phyloP scores from a whole-genome alignment of 1,139 yeast species.

The Citeromyces hawaiiensis region DNA sequence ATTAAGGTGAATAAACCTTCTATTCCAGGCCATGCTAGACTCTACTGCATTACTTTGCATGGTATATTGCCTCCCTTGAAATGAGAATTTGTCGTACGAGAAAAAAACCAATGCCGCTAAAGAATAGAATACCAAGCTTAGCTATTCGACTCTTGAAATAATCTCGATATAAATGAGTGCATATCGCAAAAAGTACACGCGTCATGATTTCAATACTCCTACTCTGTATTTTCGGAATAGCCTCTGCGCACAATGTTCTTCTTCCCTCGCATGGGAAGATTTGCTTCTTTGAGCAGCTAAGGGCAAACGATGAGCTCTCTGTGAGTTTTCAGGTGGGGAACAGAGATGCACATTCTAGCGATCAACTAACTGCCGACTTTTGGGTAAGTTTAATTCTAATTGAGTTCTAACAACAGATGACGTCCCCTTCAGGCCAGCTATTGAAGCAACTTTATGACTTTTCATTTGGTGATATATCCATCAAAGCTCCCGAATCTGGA shows the following conservation, averaged over 20 bases:
- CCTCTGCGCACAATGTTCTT: constrained; percentile 63
- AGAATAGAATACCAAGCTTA: no score
- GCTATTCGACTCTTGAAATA: no score
- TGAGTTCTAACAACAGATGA: constrained; percentile 18
- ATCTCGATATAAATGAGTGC: no score
- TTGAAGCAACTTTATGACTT: constrained; percentile 36
- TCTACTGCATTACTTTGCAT: no score
- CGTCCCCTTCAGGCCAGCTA: constrained; percentile 46
- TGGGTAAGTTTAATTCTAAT: constrained; percentile 18
- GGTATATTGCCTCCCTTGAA: no score
- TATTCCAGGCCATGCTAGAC: no score
- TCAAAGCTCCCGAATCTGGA: constrained; percentile 56
- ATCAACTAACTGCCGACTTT: constrained; percentile 71
- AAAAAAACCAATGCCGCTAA: no score
- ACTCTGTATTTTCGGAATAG: constrained; percentile 10
- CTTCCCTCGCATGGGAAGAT: constrained; percentile 78
- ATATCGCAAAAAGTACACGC: background rate
- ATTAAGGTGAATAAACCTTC: no score
- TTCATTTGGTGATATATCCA: constrained; percentile 71
- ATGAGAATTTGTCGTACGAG: no score
- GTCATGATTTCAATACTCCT: constrained; percentile 1
- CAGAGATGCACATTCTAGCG: constrained; percentile 66
- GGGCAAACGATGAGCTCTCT: constrained; percentile 75
- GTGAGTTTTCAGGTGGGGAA: constrained; percentile 92
- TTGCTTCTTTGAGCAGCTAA: constrained; percentile 79